phyloP scores from a whole-genome alignment of 2,329 filamentous ascomycete genomes.

The Didymella sp. region DNA sequence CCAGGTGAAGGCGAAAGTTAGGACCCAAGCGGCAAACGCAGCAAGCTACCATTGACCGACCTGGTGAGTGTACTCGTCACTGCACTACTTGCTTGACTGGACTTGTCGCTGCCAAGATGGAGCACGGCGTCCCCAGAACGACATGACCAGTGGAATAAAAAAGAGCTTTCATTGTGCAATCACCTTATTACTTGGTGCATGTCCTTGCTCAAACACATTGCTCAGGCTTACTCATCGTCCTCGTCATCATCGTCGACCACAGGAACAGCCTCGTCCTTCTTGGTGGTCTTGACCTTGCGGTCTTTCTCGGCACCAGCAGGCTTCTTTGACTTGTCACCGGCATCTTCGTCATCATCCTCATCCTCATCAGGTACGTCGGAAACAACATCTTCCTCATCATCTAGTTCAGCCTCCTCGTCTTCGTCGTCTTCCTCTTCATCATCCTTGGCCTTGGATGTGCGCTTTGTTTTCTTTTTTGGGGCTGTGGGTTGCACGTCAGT shows the following conservation, averaged over 20 bases:
- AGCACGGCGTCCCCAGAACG: too few relatives aligned
- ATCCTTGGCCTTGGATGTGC: slow-evolving; percentile 39
- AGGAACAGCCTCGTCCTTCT: slow-evolving; percentile 39
- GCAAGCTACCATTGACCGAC: too few relatives aligned
- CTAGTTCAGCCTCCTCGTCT: slow-evolving; percentile 44
- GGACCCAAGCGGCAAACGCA: too few relatives aligned
- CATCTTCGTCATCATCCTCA: slow-evolving; percentile 44
- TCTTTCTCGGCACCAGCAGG: slow-evolving; percentile 44
- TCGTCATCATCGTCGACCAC: slow-evolving; percentile 45
- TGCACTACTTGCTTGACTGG: too few relatives aligned
- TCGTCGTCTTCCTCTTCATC: slow-evolving; percentile 43
- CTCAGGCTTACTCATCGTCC: slow-evolving; percentile 27
- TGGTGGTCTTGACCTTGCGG: slow-evolving; percentile 42
- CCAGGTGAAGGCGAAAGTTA: too few relatives aligned
- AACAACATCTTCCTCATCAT: slow-evolving; percentile 33
- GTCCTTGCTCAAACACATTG: background rate
- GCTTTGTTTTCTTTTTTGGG: slow-evolving; percentile 47
- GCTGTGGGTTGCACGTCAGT: slow-evolving; percentile 24
- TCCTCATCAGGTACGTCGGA: slow-evolving; percentile 29
- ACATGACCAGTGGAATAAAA: too few relatives aligned
- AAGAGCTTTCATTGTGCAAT: background rate
- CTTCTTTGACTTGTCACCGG: slow-evolving; percentile 50
- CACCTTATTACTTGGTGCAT: background rate
- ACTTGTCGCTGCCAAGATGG: too few relatives aligned
- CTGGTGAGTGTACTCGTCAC: too few relatives aligned